Evolutionary conservation across 495 filamentous ascomycete genomes (phyloP), one percentile per base, ranked within the genome.

Genomic region (Mytilinidion resinicola): DNA sequence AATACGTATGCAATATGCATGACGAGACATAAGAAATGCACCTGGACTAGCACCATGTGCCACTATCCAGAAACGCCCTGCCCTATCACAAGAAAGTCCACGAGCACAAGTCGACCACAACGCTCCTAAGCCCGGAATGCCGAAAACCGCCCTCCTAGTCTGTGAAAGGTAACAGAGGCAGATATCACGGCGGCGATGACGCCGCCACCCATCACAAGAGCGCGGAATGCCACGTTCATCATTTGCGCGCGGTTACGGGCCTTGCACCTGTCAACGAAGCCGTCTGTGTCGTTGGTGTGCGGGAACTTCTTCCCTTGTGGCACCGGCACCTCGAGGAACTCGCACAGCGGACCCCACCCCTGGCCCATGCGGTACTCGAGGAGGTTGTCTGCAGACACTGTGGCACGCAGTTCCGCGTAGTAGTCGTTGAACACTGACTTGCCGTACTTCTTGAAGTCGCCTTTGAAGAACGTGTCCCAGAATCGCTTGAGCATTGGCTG

Each of bases 291-390:
- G 59, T 79, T 77, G 14, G 73, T 72, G 51, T 73, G 69, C 8
- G 77, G 77, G 62, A 78, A 79, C 34, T 67, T 67, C 58, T 66
- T 62, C 30, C 76, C 78, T 60, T 78, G 70, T 9, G 85, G 85
- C 8, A 83, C 69, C 6, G 77, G 73, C 53, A 81, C 77, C 38
- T 80, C 83, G 0, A 87, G 76, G 72, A 87, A 87, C 54, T 82
- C 74, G 72, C 84, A 86, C 15, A 89, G 74, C 9, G 84, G 84
- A 25, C 67, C 81, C 85, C 85, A 87, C 53, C 85, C 85, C 44
- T 85, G 78, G 47, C 77, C 76, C 60, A 87, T 79, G 63, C 78
- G 76, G 72, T 83, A 87, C 61, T 87, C 84, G 42, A 87, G 76
- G 46, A 87, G 71, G 64, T 73, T 82, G 74, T 69, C 79, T 76